Evolutionary conservation across 2,329 filamentous ascomycete species (phyloP).

Genomic region (Clarireedia homoeocarpa): DNA sequence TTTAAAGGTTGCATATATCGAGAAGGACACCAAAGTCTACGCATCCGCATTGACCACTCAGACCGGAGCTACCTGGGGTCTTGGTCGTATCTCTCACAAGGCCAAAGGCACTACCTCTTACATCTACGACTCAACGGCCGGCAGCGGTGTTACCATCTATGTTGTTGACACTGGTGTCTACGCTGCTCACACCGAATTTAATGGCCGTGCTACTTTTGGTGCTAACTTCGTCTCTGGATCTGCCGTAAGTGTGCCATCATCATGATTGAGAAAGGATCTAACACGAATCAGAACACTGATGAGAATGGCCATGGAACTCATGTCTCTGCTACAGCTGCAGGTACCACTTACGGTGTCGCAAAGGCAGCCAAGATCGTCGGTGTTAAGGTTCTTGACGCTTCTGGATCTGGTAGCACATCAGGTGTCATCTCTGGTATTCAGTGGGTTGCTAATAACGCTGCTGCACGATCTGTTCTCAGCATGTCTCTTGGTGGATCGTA

Average conservation of each 20-base stretch:
- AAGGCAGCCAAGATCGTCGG: slow-evolving; percentile 32
- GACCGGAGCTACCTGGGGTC: slow-evolving; percentile 26
- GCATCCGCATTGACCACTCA: slow-evolving; percentile 26
- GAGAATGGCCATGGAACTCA: slow-evolving; percentile 37
- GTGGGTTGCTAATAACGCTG: slow-evolving; percentile 28
- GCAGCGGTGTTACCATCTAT: slow-evolving; percentile 29
- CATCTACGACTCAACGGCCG: slow-evolving; percentile 29
- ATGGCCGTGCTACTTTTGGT: slow-evolving; percentile 29
- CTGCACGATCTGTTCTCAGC: slow-evolving; percentile 38
- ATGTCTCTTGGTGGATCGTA: slow-evolving; percentile 45
- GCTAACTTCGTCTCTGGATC: slow-evolving; percentile 27
- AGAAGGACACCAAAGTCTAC: slow-evolving; percentile 25
- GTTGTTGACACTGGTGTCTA: slow-evolving; percentile 33
- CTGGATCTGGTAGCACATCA: slow-evolving; percentile 29
- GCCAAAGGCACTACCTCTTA: slow-evolving; percentile 22
- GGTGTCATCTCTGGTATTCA: slow-evolving; percentile 33
- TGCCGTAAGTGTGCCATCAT: slow-evolving; percentile 14
- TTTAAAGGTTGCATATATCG: slow-evolving; percentile 25
- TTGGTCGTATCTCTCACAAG: slow-evolving; percentile 29
- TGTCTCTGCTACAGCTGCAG: slow-evolving; percentile 32
- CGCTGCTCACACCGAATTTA: slow-evolving; percentile 30
- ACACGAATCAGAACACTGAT: slow-evolving; percentile 27
- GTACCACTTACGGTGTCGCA: slow-evolving; percentile 33
- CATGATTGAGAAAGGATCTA: slow-evolving; percentile 2
- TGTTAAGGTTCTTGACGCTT: slow-evolving; percentile 32